phyloP scores from a whole-genome alignment of 257 asterid species.

The Misopates orontium region DNA sequence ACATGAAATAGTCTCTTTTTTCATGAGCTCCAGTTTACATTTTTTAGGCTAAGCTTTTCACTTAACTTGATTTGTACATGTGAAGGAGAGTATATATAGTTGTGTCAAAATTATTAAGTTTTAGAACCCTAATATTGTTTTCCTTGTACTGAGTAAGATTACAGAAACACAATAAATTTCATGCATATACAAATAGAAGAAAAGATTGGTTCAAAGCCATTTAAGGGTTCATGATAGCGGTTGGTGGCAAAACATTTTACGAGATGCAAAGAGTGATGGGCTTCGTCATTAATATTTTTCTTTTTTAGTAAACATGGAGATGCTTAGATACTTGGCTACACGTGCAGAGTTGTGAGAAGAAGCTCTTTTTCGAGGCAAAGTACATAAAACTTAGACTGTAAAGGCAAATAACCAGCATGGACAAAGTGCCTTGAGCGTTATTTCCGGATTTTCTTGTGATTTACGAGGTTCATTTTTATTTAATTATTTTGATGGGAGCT shows the following conservation, averaged over 20 bases:
- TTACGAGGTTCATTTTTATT: conserved; percentile 13
- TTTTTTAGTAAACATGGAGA: not conserved
- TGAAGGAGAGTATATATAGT: not conserved
- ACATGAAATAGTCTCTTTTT: too few species aligned
- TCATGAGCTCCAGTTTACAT: too few species aligned
- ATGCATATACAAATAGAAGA: conserved; percentile 19
- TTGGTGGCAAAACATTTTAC: conserved; percentile 23
- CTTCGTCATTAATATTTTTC: not conserved
- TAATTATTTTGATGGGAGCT: not conserved
- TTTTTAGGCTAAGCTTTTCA: not conserved
- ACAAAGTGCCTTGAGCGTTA: conserved; percentile 40
- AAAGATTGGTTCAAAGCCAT: conserved; percentile 32
- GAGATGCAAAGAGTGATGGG: conserved; percentile 39
- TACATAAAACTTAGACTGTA: conserved; percentile 32
- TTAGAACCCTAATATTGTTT: not conserved
- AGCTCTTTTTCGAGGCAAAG: conserved; percentile 48
- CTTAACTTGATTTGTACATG: not conserved
- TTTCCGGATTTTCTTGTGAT: conserved; percentile 40
- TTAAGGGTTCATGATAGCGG: conserved; percentile 30
- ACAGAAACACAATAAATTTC: conserved; percentile 9
- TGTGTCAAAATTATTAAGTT: not conserved
- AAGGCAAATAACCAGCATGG: conserved; percentile 28
- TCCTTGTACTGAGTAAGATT: conserved; percentile 27
- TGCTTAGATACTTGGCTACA: conserved; percentile 31
- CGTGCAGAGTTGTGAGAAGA: conserved; percentile 43